Base-by-base conservation (phyloP, 495 filamentous ascomycete species). In the Chaetomium tenue region DNA sequence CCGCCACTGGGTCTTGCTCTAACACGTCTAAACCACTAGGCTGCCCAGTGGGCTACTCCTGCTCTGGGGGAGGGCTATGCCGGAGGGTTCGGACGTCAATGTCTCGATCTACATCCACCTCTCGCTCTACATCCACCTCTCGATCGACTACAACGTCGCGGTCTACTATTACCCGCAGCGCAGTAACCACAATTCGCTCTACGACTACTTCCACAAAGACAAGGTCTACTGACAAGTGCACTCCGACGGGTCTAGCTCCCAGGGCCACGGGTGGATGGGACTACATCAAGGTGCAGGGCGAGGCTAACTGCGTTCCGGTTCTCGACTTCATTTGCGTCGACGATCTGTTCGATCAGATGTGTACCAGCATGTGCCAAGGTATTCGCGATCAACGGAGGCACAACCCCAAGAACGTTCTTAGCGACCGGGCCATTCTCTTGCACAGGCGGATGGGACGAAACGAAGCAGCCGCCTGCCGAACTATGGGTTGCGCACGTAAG, bases 331-430 rank as follows among this genome's bases (percentile, higher is more conserved):
- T 46, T 44, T 58, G 56, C 40, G 56, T 58, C 56, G n/a, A 18
- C 39, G 56, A 58, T n/a, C 39, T 58, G 20, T 46, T 58, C 40
- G 56, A 58, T n/a, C 56, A 58, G 56, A 44, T 58, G 56, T 58
- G 56, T 7, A 42, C 40, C 37, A 44, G 37, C 39, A 58, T 58
- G 56, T 58, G 56, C 56, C 56, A 58, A 37, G 56, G 56, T 16
- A 58, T 58, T 15, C 56, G 56, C 25, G 56, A 58, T n/a, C 56
- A 46, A 46, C 56, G 56, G 23, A 46, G 46, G 6, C 42, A 25
- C 23, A 58, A 58, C 39, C 56, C 56, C 20, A 11, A 58, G 40
- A 48, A 60, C 33, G 42, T 60, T 13, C 40, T 60, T 8, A 60
- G 33, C 40, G 57, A 57, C 37, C 25, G 23, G 33, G 54, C 54